A percentile compares a stretch with the other conserved stretches of the same genome.
These are phyloP conservation scores for Cryptosporidium parvum DNA, from an alignment of 169 alveolate genomes.

Conservation along the genomic window DNA sequence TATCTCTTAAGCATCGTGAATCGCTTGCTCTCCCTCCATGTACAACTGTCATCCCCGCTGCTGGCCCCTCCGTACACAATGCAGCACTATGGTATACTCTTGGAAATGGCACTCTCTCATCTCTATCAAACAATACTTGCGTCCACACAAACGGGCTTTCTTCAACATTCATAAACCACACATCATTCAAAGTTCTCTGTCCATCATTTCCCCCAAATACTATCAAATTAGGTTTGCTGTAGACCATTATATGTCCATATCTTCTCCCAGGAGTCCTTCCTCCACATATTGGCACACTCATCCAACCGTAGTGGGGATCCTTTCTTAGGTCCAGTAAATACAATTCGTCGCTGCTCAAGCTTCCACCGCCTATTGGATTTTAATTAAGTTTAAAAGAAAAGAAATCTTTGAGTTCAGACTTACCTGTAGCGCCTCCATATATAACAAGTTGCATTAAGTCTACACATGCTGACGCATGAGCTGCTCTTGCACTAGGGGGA, in stretches of 20 bases:
- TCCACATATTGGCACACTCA: conserved; percentile 96
- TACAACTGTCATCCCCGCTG: conserved; percentile 98
- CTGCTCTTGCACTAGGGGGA: conserved; percentile 98
- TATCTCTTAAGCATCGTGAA: conserved; percentile 93
- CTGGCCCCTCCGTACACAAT: conserved; percentile 95
- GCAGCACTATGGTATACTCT: conserved; percentile 97
- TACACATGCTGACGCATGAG: conserved; percentile 99
- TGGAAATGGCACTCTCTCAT: conserved; percentile 90
- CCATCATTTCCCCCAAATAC: conserved; percentile 99
- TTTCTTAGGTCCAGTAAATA: conserved; percentile 95
- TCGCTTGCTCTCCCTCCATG: conserved; percentile 98
- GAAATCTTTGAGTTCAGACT: background rate
- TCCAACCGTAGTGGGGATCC: conserved; percentile 94
- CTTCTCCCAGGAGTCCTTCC: conserved; percentile 98
- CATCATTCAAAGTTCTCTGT: conserved; percentile 93
- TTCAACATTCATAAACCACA: conserved; percentile 97
- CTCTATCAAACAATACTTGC: conserved; percentile 87
- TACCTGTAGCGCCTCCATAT: conserved; percentile 99
- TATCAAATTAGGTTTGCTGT: conserved; percentile 94
- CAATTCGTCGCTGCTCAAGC: conserved; percentile 96
- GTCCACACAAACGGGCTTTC: conserved; percentile 96
- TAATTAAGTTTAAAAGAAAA: background rate
- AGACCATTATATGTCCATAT: conserved; percentile 98
- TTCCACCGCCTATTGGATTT: conserved; percentile 90
- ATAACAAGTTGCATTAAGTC: conserved; percentile 94